Evolutionary conservation across 306 rosid species (phyloP), one percentile per base, ranked within the genome.

Genomic region (Pyrus communis): DNA sequence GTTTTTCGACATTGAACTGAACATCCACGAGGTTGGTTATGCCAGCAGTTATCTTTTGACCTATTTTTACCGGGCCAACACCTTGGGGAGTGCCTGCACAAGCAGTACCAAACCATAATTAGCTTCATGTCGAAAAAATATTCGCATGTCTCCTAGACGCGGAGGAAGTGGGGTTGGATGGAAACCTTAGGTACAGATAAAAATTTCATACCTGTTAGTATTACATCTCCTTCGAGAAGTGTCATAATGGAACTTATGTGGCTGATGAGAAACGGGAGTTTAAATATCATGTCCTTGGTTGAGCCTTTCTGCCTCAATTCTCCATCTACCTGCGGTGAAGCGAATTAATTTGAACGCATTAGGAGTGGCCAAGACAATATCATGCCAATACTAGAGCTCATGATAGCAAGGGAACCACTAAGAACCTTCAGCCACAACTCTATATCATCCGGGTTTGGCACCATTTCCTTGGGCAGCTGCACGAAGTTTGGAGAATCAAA

Each of bases 141-240:
- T 23, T 2, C 1, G 54, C 45, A 40, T 46, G 25, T 11, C 8
- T 30, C 27, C 61, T 70, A 35, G 18, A 17, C 15, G 4, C 31
- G 6, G 49, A n/a, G 9, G 40, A 7, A 35, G 40, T 35, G 9
- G 40, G 40, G 9, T 35, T 7, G 40, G 40, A 35, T 35, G 40
- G 40, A 9, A 59, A 52, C 14, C 27, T 30, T 18, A 23, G 21
- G 55, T 28, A 21, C 45, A 43, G 63, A 57, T 69, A 51, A 74
- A 27, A 68, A 67, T 40, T 21, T 4, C 0, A 17, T 90, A 94
- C 98, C 97, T 74, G 98, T 92, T 21, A 94, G 92, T 68, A 92
- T 89, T 68, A 94, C 97, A 84, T 94, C 98, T 81, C 98, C 97
- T 88, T 92, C 97, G 67, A 94, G 82, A 84, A 94, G 91, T 73